A percentile compares a stretch with the other conserved stretches of the same genome.
Evolutionary conservation across 2,329 filamentous ascomycete species (phyloP).

Genomic region (Trichophyton mentagrophytes): DNA sequence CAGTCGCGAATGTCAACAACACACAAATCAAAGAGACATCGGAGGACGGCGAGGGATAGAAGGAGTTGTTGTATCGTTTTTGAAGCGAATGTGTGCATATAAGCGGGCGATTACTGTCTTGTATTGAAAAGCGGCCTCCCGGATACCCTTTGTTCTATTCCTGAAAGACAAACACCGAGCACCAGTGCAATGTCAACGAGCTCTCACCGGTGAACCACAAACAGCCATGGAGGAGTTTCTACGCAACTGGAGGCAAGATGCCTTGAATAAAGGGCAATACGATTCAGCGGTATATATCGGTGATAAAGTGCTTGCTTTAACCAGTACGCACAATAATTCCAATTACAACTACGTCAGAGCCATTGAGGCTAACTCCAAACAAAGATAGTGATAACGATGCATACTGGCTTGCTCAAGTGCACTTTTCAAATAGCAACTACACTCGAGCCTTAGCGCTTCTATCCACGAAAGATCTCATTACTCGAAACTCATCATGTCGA

Average conservation of each 20-base stretch:
- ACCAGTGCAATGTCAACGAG: neutral
- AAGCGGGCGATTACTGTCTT: neutral
- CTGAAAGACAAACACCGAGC: neutral
- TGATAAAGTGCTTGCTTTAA: constrained; percentile 90
- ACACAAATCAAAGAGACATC: neutral
- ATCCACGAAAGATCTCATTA: constrained; percentile 66
- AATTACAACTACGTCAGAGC: neutral
- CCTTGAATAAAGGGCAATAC: constrained; percentile 89
- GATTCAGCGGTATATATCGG: constrained; percentile 94
- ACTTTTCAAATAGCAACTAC: constrained; percentile 92
- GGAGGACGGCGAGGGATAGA: neutral
- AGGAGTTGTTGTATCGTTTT: neutral
- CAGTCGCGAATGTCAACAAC: neutral
- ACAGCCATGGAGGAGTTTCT: constrained; percentile 78
- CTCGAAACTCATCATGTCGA: constrained; percentile 70
- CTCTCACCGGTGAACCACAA: neutral
- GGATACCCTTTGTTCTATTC: neutral
- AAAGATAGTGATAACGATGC: constrained; percentile 85
- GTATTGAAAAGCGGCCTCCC: neutral
- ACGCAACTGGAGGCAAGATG: constrained; percentile 88
- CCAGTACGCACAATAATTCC: constrained; percentile 44
- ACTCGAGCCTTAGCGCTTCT: constrained; percentile 80
- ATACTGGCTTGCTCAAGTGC: constrained; percentile 95
- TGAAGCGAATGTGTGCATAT: neutral
- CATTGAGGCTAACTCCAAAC: neutral